Evolutionary conservation across 192 early-diverging fungal genomes (phyloP).

Genomic region (Rhizoclosmatium sp.): DNA sequence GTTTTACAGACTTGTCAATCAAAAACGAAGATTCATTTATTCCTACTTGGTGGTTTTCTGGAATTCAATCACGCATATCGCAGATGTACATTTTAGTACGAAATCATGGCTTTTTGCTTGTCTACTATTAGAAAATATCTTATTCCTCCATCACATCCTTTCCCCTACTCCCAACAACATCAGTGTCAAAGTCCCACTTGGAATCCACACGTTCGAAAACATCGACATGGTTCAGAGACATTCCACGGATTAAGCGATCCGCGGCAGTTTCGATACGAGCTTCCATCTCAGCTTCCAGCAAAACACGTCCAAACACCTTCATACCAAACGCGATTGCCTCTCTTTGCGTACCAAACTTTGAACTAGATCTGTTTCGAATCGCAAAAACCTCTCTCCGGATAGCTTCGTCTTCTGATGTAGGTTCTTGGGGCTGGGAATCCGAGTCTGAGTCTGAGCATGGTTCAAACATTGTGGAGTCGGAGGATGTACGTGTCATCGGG

Average conservation of each 20-base stretch:
- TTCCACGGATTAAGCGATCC: neutral
- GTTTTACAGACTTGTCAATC: too few relatives aligned
- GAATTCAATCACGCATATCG: too few relatives aligned
- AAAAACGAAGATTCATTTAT: too few relatives aligned
- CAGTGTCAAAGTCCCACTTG: too few relatives aligned
- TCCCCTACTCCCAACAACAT: too few relatives aligned
- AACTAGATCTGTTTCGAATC: neutral
- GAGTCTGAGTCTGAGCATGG: neutral
- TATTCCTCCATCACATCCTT: too few relatives aligned
- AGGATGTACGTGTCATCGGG: neutral
- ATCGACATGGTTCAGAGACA: neutral
- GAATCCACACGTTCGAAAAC: too few relatives aligned
- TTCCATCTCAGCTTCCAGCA: slow-evolving; percentile 6
- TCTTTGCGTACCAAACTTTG: slow-evolving; percentile 7
- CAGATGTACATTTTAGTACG: too few relatives aligned
- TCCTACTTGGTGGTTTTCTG: too few relatives aligned
- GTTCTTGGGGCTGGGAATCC: neutral
- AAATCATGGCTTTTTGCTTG: too few relatives aligned
- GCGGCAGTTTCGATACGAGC: neutral
- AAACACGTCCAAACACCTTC: slow-evolving; percentile 7
- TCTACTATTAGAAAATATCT: too few relatives aligned
- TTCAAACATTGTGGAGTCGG: slow-evolving; percentile 7
- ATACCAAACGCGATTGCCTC: slow-evolving; percentile 19
- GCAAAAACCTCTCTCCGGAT: neutral
- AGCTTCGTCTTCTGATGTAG: slow-evolving; percentile 9